Base-by-base conservation (phyloP, 2,329 filamentous ascomycete genomes). In the Davidsoniella eucalypti region DNA sequence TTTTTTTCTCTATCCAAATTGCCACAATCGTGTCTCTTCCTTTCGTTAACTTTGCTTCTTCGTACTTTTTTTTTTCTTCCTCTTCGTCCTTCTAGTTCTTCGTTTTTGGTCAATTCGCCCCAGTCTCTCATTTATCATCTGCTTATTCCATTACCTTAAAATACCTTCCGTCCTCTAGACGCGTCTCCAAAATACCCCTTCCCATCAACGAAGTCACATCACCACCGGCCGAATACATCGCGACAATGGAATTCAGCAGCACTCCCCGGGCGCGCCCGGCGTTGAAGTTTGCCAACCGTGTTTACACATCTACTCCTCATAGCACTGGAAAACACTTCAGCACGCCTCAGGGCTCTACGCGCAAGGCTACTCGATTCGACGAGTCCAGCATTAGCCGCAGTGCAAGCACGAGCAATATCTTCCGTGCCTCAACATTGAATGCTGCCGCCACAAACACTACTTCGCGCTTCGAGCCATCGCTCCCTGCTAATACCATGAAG, bases 401-500 rank as follows among this genome's bases (percentile, higher is more conserved):
- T 40, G 58, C 61, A 33, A 59, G 64, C 2, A 56, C 62, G 39
- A 63, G 64, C 54, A 69, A 69, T 53, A 66, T 69, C 29, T 69
- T 69, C 51, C 61, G 65, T 46, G 61, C 65, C 3, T 67, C 67
- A 16, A 59, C 62, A 52, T 60, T 64, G 54, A 56, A 55, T 55
- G 61, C 64, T 16, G 64, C 58, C 52, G 57, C 60, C 14, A 59
- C 63, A 37, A 56, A 60, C 10, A 48, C 57, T 23, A 53, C 57
- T 17, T 54, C 64, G 49, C 54, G 54, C n/a, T 74, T 73, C 58
- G 68, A 71, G 5, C 68, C 71, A 3, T 68, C 62, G 53, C 57
- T 71, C 36, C 65, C 70, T 2, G 57, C 64, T 36, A 69, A 63
- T 58, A 67, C 68, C 2, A 59, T 66, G 57, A 72, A 68, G 54